Evolutionary conservation across 768 basidiomycete species (phyloP), one percentile per base, ranked within the genome.

Genomic region (Favolaschia claudopus): DNA sequence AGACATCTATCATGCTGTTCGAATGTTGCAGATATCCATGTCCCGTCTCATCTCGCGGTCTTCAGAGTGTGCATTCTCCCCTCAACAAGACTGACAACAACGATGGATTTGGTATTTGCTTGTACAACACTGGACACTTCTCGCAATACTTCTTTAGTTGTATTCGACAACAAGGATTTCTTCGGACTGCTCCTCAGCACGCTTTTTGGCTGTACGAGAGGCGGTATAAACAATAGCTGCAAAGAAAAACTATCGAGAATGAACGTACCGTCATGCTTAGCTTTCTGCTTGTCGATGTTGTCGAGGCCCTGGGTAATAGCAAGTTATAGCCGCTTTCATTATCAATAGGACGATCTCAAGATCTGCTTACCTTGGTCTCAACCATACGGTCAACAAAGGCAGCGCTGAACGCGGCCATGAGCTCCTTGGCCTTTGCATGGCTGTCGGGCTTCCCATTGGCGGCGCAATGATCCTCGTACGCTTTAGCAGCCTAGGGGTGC

Each of bases 401-500:
- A 59, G 81, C 88, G 48, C 76, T 67, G 31, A 85, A 69, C n/a
- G 76, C 89, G 52, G 87, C 89, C 29, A 86, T 54, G 52, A 84
- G 66, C 72, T 88, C 80, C 75, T 89, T 89, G 20, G 85, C 85
- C 67, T 76, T 77, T 9, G 70, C 79, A 68, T 91, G 89, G 46
- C 27, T 70, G 15, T 58, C 66, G 4, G 83, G 79, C 64, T 80
- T 62, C 37, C 89, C 90, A 24, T 88, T 76, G 34, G 47, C 67
- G 33, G 53, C 77, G 27, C 65, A 44, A 72, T 91, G 89, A 0
- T 84, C 62, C 62, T 90, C 79, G 67, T 83, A 91, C 2, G 84
- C 81, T 69, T 88, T 89, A 43, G 80, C 81, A 55, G 89, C 89
- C 87, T 86, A n/a, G n/a, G n/a, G n/a, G n/a, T n/a, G n/a, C n/a